Conservation (phyloP, 1,284 basidiomycete genomes). For the Fomitopsis schrenkii region DNA sequence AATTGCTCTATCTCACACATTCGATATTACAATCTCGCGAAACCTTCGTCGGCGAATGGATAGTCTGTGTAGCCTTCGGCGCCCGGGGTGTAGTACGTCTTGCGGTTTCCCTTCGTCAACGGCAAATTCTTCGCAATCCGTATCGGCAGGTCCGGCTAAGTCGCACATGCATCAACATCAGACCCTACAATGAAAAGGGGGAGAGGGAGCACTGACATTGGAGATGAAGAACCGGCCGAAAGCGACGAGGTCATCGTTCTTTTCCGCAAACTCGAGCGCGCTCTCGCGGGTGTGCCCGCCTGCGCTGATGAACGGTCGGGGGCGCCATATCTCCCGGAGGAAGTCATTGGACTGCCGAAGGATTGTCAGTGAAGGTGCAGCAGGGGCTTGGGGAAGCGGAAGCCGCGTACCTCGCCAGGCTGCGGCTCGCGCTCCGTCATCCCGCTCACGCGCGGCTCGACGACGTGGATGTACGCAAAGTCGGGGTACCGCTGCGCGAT, state of each 20-base stretch:
- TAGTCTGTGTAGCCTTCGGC: conserved; percentile 20
- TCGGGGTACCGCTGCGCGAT: conserved; percentile 37
- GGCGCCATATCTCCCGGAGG: conserved; percentile 30
- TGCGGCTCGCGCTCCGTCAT: conserved; percentile 13
- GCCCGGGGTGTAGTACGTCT: conserved; percentile 16
- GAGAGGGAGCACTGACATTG: conserved; percentile 25
- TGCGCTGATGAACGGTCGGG: conserved; percentile 29
- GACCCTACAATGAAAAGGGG: not conserved
- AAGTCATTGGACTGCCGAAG: conserved; percentile 17
- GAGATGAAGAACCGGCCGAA: conserved; percentile 48
- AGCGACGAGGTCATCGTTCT: conserved; percentile 36
- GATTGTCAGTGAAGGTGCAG: conserved; percentile 15
- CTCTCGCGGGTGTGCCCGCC: conserved; percentile 31
- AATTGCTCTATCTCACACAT: too few relatives aligned
- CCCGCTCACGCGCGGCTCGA: conserved; percentile 33
- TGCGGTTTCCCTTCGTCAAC: conserved; percentile 8
- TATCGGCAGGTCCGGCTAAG: conserved; percentile 14
- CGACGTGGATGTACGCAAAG: conserved; percentile 52
- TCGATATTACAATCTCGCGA: conserved; percentile 3
- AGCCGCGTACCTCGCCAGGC: conserved; percentile 2
- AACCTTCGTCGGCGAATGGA: conserved; percentile 12
- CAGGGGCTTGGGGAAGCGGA: not conserved
- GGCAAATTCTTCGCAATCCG: conserved; percentile 12
- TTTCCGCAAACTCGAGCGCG: conserved; percentile 25
- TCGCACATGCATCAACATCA: too few relatives aligned